Percentiles rank a stretch among this genome's conserved stretches.
phyloP scores from a whole-genome alignment of 805 yeast species.

The Groenewaldozyma salmanticensis region DNA sequence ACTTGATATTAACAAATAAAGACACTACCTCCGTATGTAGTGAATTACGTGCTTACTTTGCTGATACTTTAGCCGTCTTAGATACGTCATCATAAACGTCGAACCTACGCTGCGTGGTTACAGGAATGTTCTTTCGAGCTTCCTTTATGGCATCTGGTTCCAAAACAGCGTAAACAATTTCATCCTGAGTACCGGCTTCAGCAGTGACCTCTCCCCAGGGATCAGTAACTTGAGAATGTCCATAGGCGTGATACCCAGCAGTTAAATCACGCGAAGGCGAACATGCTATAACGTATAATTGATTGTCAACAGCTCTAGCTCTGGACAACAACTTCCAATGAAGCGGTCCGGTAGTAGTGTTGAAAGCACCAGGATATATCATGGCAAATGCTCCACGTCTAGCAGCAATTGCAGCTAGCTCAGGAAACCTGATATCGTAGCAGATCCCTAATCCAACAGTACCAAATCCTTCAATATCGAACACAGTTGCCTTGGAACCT shows the following conservation, averaged over 20 bases:
- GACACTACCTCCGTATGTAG: no score
- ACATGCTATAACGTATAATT: conserved; percentile 74
- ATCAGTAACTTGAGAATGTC: conserved; percentile 74
- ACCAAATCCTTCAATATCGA: conserved; percentile 54
- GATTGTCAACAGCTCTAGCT: conserved; percentile 85
- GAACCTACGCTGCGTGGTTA: conserved; percentile 59
- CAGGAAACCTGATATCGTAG: conserved; percentile 91
- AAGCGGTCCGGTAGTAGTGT: conserved; percentile 81
- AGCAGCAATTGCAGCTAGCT: conserved; percentile 62
- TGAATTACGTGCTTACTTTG: no score
- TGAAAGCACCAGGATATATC: conserved; percentile 89
- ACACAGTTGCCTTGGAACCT: conserved; percentile 75
- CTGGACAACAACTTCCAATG: conserved; percentile 80
- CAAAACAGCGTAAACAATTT: conserved; percentile 62
- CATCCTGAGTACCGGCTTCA: conserved; percentile 75
- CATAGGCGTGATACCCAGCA: conserved; percentile 72
- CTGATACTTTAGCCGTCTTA: conserved; percentile 15
- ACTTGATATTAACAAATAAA: no score
- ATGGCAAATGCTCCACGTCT: conserved; percentile 65
- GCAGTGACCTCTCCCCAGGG: conserved; percentile 80
- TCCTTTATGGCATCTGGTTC: conserved; percentile 49
- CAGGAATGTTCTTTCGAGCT: conserved; percentile 60
- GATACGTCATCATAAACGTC: conserved; percentile 47
- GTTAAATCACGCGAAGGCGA: conserved; percentile 88
- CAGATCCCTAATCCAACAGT: conserved; percentile 79